These are phyloP conservation scores for Nemania serpens DNA, from an alignment of 2,329 filamentous ascomycete species.

Conservation along the genomic window DNA sequence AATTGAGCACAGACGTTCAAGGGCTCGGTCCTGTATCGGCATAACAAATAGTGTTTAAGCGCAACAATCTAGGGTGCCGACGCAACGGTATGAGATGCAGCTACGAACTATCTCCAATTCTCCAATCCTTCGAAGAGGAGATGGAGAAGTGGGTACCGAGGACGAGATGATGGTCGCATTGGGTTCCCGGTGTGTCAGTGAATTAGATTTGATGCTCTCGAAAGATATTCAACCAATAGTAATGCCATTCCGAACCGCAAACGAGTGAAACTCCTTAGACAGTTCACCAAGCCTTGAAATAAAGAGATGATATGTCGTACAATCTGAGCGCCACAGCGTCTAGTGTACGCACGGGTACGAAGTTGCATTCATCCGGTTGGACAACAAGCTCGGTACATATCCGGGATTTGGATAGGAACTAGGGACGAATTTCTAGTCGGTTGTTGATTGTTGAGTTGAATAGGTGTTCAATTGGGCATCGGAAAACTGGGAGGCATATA, in stretches of 20 bases:
- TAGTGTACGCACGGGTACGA: background rate
- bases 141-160: background rate
- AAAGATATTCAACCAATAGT: background rate
- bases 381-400: background rate
- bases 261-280: background rate
- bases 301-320: background rate
- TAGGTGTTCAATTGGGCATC: background rate
- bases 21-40: background rate
- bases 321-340: background rate
- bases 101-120: background rate
- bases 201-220: background rate
- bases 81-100: background rate
- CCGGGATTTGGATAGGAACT: background rate
- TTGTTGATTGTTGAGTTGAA: background rate
- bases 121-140: background rate
- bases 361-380: conserved; percentile 2
- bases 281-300: background rate
- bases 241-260: background rate
- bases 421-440: background rate
- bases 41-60: background rate
- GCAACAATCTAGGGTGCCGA: background rate
- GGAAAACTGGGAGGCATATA: background rate
- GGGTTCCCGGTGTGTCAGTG: background rate
- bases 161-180: background rate
- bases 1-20: background rate